Conservation (phyloP, 441 rosid species). For the Populus hybrid region DNA sequence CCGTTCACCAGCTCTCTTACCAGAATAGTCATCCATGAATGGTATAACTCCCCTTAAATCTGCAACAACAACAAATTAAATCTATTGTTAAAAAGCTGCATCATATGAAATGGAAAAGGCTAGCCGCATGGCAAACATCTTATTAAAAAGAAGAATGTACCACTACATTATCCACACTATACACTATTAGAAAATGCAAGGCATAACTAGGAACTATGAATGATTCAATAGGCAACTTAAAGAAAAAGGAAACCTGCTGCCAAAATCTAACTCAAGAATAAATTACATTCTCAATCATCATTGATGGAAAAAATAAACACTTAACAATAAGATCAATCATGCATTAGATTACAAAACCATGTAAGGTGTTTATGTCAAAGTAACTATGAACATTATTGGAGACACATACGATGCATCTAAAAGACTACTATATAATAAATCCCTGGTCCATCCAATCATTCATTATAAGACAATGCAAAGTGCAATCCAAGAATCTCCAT, state of each 20-base stretch:
- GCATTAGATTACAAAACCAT: background rate
- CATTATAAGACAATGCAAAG: background rate
- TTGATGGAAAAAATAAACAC: background rate
- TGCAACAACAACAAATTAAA: constrained; percentile 19
- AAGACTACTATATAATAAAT: background rate
- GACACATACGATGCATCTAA: background rate
- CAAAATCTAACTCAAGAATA: background rate
- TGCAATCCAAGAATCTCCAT: background rate
- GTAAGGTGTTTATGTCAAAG: too few relatives aligned
- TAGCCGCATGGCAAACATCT: background rate
- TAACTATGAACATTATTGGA: background rate
- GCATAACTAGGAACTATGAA: background rate
- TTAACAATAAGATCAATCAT: background rate
- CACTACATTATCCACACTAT: background rate
- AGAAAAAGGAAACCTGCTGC: background rate
- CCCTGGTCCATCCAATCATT: background rate
- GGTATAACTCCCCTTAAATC: constrained; percentile 20
- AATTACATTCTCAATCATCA: background rate
- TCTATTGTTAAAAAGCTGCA: background rate
- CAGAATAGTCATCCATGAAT: constrained; percentile 71
- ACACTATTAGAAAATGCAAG: background rate
- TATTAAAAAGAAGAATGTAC: background rate
- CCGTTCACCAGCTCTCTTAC: constrained; percentile 52
- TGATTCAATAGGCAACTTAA: background rate
- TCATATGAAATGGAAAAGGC: background rate